Conservation (phyloP, 345 rosid species). For the Citrus sp. region DNA sequence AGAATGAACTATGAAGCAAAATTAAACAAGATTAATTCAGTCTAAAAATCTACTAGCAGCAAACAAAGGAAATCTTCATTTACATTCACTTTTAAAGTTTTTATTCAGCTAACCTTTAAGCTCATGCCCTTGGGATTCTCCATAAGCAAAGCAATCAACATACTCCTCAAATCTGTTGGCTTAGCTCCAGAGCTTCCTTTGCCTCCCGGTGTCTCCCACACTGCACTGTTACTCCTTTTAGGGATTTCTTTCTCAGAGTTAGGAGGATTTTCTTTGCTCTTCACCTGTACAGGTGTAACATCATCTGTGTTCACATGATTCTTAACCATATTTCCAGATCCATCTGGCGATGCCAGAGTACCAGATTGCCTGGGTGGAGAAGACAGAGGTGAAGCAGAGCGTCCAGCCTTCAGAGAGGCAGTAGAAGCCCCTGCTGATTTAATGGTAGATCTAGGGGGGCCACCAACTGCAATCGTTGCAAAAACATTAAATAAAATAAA, state of each 20-base stretch:
- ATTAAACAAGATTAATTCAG: neutral
- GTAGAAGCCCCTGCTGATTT: constrained; percentile 47
- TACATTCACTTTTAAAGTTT: neutral
- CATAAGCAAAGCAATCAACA: constrained; percentile 54
- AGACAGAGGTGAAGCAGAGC: constrained; percentile 65
- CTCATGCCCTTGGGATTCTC: constrained; percentile 82
- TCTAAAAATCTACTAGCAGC: neutral
- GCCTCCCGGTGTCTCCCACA: constrained; percentile 39
- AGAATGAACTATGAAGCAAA: neutral
- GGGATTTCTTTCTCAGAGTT: constrained; percentile 54
- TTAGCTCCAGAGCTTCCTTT: constrained; percentile 42
- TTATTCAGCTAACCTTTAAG: constrained; percentile 57
- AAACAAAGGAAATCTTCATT: neutral
- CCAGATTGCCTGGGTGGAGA: constrained; percentile 56
- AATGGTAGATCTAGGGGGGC: constrained; percentile 45
- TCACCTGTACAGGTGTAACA: constrained; percentile 28
- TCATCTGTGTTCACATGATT: constrained; percentile 39
- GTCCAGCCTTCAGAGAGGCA: constrained; percentile 47
- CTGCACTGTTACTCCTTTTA: constrained; percentile 32
- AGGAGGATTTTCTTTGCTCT: constrained; percentile 47
- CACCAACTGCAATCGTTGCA: constrained; percentile 35
- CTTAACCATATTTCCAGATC: constrained; percentile 45
- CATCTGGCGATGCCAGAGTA: constrained; percentile 50
- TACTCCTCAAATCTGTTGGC: constrained; percentile 59
- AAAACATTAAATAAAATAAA: no score